A percentile compares a stretch with the other conserved stretches of the same genome.
These are phyloP conservation scores for Otatea glauca DNA, from an alignment of 176 grass and related monocot species.

Conservation along the genomic window DNA sequence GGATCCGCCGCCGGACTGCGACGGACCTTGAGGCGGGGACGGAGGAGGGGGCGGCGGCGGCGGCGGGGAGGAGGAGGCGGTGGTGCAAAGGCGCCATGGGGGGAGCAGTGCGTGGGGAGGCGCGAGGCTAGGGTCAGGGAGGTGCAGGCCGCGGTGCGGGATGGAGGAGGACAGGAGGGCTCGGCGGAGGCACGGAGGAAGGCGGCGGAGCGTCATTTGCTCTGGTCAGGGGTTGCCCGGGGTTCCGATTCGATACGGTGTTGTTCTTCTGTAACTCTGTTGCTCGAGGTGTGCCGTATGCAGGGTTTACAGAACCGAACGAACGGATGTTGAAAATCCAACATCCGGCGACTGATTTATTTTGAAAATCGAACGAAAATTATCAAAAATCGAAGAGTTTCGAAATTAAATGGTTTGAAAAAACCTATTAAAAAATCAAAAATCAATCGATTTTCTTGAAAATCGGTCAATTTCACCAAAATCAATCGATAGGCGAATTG, in stretches of 20 bases:
- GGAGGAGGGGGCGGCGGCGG: conserved; percentile 6
- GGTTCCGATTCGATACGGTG: too few species aligned
- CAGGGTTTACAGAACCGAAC: too few species aligned
- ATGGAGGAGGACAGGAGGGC: conserved; percentile 30
- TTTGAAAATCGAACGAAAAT: too few species aligned
- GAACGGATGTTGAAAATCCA: too few species aligned
- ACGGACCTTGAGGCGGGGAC: conserved; percentile 26
- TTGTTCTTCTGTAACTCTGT: not conserved
- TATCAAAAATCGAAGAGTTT: too few species aligned
- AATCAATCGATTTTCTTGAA: too few species aligned
- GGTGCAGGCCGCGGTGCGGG: not conserved
- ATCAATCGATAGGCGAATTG: too few species aligned
- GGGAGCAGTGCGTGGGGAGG: not conserved
- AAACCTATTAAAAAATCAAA: too few species aligned
- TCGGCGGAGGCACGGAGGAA: conserved; percentile 27
- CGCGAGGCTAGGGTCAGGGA: not conserved
- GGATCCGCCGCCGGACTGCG: not conserved
- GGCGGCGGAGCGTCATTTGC: conserved; percentile 46
- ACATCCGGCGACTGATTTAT: too few species aligned
- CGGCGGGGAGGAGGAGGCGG: not conserved
- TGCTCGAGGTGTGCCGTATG: not conserved
- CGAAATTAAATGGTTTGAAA: too few species aligned
- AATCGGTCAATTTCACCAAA: too few species aligned
- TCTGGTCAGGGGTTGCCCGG: conserved; percentile 7
- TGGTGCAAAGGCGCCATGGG: conserved; percentile 35